A percentile compares a stretch with the other conserved stretches of the same genome.
These are phyloP conservation scores for Aureobasidium sp. DNA, from an alignment of 2,329 filamentous ascomycete genomes.

Conservation along the genomic window DNA sequence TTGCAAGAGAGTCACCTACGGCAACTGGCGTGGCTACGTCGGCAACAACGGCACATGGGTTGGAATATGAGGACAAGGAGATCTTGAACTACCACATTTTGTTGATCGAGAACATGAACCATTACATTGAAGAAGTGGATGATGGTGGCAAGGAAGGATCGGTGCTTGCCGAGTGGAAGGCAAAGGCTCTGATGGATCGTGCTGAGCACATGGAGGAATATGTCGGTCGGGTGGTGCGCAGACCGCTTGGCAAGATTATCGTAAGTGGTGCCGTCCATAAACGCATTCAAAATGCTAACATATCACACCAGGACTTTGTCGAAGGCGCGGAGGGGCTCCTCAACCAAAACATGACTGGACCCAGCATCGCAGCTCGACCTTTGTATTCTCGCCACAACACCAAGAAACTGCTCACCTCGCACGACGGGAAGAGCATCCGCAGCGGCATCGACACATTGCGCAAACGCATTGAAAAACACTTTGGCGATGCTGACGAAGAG, in stretches of 20 bases:
- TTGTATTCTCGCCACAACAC: constrained; percentile 77
- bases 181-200: constrained; percentile 70
- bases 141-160: constrained; percentile 55
- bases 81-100: constrained; percentile 95
- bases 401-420: constrained; percentile 74
- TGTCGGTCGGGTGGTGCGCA: constrained; percentile 76
- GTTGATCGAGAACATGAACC: constrained; percentile 98
- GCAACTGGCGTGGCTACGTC: constrained; percentile 47
- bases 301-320: constrained; percentile 59
- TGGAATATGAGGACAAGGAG: constrained; percentile 87
- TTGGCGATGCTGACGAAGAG: constrained; percentile 78
- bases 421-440: constrained; percentile 77
- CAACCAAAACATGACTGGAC: constrained; percentile 42
- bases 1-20: constrained; percentile 63
- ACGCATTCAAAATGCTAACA: neutral
- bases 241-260: constrained; percentile 81
- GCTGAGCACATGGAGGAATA: constrained; percentile 83
- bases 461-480: constrained; percentile 95
- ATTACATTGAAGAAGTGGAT: constrained; percentile 89
- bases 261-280: constrained; percentile 28
- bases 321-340: constrained; percentile 75
- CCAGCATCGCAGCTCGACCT: constrained; percentile 65
- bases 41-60: constrained; percentile 34
- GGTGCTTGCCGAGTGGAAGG: constrained; percentile 75
- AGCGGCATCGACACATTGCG: constrained; percentile 85